A percentile compares a stretch with the other conserved stretches of the same genome.
Conservation (phyloP, 1,284 basidiomycete genomes). For the Mycena citricolor region DNA sequence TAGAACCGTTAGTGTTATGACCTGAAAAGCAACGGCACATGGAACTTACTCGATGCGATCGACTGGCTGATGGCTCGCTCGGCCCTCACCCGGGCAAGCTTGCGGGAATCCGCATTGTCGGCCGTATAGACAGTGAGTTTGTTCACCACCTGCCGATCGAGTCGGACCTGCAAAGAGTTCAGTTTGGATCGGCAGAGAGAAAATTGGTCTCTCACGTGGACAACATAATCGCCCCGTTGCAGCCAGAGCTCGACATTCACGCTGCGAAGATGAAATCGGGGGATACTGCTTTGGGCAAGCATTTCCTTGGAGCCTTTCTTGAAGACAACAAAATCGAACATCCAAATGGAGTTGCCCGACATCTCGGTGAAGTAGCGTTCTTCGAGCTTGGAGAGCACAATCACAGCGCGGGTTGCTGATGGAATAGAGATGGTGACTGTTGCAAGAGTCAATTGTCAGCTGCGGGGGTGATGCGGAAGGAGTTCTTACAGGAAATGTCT, state of each 20-base stretch:
- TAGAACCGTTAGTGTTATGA: slow-evolving; percentile 1
- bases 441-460: not conserved
- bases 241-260: slow-evolving; percentile 42
- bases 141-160: slow-evolving; percentile 34
- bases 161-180: slow-evolving; percentile 35
- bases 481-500: slow-evolving; percentile 45
- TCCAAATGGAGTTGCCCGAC: slow-evolving; percentile 35
- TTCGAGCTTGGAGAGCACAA: slow-evolving; percentile 51
- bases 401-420: slow-evolving; percentile 37
- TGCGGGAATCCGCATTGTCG: slow-evolving; percentile 36
- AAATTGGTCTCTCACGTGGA: slow-evolving; percentile 42
- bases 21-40: not conserved
- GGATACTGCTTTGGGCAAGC: slow-evolving; percentile 36
- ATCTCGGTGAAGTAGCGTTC: slow-evolving; percentile 43
- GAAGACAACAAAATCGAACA: slow-evolving; percentile 50
- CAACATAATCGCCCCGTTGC: slow-evolving; percentile 50
- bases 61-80: slow-evolving; percentile 44
- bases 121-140: slow-evolving; percentile 9
- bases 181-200: not conserved
- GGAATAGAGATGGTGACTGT: slow-evolving; percentile 45
- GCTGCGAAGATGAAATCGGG: slow-evolving; percentile 36
- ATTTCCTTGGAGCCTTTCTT: slow-evolving; percentile 39
- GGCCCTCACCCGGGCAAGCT: slow-evolving; percentile 36
- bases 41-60: slow-evolving; percentile 43
- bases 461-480: not conserved